Evolutionary conservation across 352 stramenopile genomes (phyloP), one percentile per base, ranked within the genome.

Genomic region (Plasmopara viticola): DNA sequence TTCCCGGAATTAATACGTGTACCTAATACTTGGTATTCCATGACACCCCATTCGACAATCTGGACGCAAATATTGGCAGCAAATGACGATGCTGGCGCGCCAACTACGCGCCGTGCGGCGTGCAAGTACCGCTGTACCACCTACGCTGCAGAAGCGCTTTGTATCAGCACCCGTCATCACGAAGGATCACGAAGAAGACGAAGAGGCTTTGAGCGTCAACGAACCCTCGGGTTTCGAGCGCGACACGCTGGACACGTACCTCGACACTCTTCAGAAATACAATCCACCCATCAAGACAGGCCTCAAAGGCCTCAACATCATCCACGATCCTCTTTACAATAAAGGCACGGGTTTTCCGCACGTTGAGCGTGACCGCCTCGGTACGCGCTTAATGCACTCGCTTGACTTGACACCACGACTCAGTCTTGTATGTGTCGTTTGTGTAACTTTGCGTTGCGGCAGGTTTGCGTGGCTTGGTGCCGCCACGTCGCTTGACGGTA

Each of bases 271-370:
- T 38, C 79, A 80, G 56, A 92, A 92, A 61, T 88, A 87, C 72
- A 75, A 82, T 44, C 81, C 81, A 45, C 81, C 81, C 15, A 70
- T 92, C 48, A 88, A 87, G 58, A 81, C 76, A 30, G 78, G 78
- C 38, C 84, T 87, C 42, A 72, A 70, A 45, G 81, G 81, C 52
- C 86, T 91, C 53, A 81, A 70, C 60, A 83, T 91, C 41, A 72
- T 90, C 43, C 78, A 94, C 52, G 82, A 94, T 53, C 84, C 84
- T 29, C 65, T 94, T 18, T 94, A 90, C 58, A 94, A 94, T 71
- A 94, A 94, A 60, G 84, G 84, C 60, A 93, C 82, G 43, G 82
- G 78, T n/a, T 94, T 90, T 63, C 83, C 86, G 38, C 62, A 85
- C 51, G 76, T 84, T 10, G 80, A 95, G 59, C 82, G 85, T 42